Evolutionary conservation across 2,329 filamentous ascomycete species (phyloP), one percentile per base, ranked within the genome.

Genomic region (Cadophora luteo-olivacea): DNA sequence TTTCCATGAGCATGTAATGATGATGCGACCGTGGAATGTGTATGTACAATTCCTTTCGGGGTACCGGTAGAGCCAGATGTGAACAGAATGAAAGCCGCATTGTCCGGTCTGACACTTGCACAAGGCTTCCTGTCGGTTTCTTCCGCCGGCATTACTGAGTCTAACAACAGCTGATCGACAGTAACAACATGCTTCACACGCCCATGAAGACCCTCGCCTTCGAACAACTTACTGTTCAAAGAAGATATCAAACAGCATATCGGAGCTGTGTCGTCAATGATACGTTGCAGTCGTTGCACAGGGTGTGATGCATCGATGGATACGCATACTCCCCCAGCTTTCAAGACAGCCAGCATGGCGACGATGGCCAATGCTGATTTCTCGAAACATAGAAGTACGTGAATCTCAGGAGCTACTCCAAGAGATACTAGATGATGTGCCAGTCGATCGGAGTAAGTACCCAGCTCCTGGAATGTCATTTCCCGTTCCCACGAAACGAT

Each of bases 1-100:
- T 6, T 61, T 38, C 64, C 64, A 22, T 64, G 68, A 12, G 48
- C 38, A 19, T 49, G 25, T 12, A 57, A 22, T 33, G 51, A 58
- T 9, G 69, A 64, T 79, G 4, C 85, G 82, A 1, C 92, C 92
- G 24, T 80, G 12, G 68, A 64, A 54, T 72, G 72, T 29, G 68
- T 66, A 16, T 72, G 55, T 4, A 74, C 55, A 4, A 61, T 49
- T 0, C 79, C 81, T 70, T 84, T 84, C 0, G 82, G 82, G 2
- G 72, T 76, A 2, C 83, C 82, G 1, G 82, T 83, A 5, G 79
- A 80, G 0, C 82, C 82, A 1, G 81, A 84, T 0, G 83, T 84
- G 67, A 82, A 84, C 58, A 79, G 80, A 0, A 84, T 33, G 65
- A 82, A 84, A n/a, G 66, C 65, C 1, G 62, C 64, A 49, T 68